Evolutionary conservation across 192 early-diverging fungal species (phyloP).

Genomic region (Pilobolus umbonatus): DNA sequence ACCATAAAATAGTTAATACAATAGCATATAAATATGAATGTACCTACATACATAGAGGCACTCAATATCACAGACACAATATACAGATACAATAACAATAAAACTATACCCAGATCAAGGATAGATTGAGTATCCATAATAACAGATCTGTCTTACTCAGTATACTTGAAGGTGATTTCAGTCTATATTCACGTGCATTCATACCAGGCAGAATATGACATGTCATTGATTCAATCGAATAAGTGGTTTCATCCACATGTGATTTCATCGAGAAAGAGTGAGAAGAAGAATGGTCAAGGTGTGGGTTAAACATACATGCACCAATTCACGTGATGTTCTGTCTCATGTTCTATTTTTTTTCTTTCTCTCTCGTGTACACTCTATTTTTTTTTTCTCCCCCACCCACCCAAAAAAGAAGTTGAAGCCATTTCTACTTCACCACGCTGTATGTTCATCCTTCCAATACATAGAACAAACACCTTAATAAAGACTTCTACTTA

Average conservation of each 20-base stretch:
- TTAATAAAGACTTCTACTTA: too few relatives aligned
- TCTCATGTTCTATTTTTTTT: too few relatives aligned
- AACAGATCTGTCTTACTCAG: not conserved
- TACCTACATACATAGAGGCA: not conserved
- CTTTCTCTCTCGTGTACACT: too few relatives aligned
- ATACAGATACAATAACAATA: not conserved
- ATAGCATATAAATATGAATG: not conserved
- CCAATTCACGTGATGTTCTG: too few relatives aligned
- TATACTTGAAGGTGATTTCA: not conserved
- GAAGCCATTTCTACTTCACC: too few relatives aligned
- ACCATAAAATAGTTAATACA: conserved; percentile 10
- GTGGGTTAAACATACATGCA: too few relatives aligned
- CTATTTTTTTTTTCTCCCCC: too few relatives aligned
- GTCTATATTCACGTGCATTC: conserved; percentile 3
- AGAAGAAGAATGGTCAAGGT: too few relatives aligned
- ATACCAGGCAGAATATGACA: conserved; percentile 10
- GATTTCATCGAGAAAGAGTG: too few relatives aligned
- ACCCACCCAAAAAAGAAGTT: too few relatives aligned
- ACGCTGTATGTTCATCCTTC: too few relatives aligned
- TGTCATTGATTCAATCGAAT: conserved; percentile 2
- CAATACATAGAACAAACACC: too few relatives aligned
- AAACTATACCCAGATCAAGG: not conserved
- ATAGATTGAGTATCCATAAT: not conserved
- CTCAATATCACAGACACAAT: not conserved
- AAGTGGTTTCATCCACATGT: not conserved